Base-by-base conservation (phyloP, 2,329 filamentous ascomycete species). In the Thermothelomyces thermophilus region DNA sequence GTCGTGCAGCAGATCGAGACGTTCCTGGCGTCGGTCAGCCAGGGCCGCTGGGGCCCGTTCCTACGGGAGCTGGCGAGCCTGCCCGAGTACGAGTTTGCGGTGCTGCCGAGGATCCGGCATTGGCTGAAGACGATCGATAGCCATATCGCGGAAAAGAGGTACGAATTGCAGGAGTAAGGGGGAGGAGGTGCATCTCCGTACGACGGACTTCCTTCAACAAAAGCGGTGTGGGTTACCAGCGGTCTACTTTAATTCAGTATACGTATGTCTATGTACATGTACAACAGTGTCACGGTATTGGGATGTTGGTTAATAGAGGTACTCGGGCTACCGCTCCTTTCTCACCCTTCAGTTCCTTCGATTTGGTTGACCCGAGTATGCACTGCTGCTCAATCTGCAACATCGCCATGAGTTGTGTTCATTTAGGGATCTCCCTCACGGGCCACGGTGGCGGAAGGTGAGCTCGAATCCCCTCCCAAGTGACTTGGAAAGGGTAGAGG, bases 81-180 rank as follows among this genome's bases (percentile, higher is more conserved):
- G 64, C 68, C 69, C 5, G 68, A 70, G 50, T 70, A 65, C 37
- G 66, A 68, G 50, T 50, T 41, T 4, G 54, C 60, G 1, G 48
- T 69, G 13, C 54, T 58, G 24, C 50, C 57, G 0, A 61, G 64
- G 42, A 48, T 70, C 3, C 54, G 37, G 17, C 54, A 59, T 30
- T 60, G 58, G 58, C 9, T 33, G n/a, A 49, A 30, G 8, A 41
- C 49, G 24, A 54, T 59, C 8, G 19, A 42, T 10, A 30, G 9
- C 4, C 57, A 59, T 13, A 51, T 60, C 20, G 11, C 13, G 16
- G 47, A 47, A 39, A 35, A 47, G 39, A 53, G 37, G 40, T 20
- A 41, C 5, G 43, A 37, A 2, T 37, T 49, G 30, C 20, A 24
- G 34, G 45, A 28, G 40, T 48, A 41, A 19, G 30, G 5, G 3